Conservation (phyloP, 2,329 filamentous ascomycete genomes). For the Penicillium sp. region DNA sequence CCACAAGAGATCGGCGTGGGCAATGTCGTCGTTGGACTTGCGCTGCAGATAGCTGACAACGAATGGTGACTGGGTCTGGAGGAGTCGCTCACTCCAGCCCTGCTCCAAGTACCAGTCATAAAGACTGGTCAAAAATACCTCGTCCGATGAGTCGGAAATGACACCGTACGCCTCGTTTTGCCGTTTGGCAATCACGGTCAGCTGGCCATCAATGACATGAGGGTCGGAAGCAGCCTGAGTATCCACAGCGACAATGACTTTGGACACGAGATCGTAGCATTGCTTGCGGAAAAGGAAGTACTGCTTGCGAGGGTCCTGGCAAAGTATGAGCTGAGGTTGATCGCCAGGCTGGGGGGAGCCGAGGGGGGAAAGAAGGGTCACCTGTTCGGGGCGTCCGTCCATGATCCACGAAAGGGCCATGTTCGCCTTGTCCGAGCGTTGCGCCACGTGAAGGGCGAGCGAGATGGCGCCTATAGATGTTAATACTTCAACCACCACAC, state of each 20-base stretch:
- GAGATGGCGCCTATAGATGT: slow-evolving; percentile 69
- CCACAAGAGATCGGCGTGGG: slow-evolving; percentile 88
- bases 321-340: slow-evolving; percentile 14
- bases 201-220: slow-evolving; percentile 74
- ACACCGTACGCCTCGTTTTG: slow-evolving; percentile 86
- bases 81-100: slow-evolving; percentile 80
- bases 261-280: slow-evolving; percentile 86
- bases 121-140: slow-evolving; percentile 93
- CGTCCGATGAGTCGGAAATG: slow-evolving; percentile 83
- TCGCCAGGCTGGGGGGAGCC: background rate
- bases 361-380: slow-evolving; percentile 27
- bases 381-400: slow-evolving; percentile 70
- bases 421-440: slow-evolving; percentile 84
- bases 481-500: slow-evolving; percentile 3
- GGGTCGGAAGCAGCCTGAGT: slow-evolving; percentile 67
- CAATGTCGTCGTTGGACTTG: slow-evolving; percentile 69
- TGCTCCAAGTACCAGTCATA: slow-evolving; percentile 96
- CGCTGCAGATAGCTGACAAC: slow-evolving; percentile 84
- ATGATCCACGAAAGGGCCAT: slow-evolving; percentile 82
- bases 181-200: slow-evolving; percentile 74
- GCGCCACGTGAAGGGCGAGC: slow-evolving; percentile 79
- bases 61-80: slow-evolving; percentile 80
- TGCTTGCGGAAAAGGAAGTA: slow-evolving; percentile 71
- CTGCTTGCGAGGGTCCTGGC: slow-evolving; percentile 64
- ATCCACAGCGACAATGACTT: slow-evolving; percentile 78